These are phyloP conservation scores for Barbarea vulgaris DNA, from an alignment of 345 rosid genomes.

Conservation along the genomic window DNA sequence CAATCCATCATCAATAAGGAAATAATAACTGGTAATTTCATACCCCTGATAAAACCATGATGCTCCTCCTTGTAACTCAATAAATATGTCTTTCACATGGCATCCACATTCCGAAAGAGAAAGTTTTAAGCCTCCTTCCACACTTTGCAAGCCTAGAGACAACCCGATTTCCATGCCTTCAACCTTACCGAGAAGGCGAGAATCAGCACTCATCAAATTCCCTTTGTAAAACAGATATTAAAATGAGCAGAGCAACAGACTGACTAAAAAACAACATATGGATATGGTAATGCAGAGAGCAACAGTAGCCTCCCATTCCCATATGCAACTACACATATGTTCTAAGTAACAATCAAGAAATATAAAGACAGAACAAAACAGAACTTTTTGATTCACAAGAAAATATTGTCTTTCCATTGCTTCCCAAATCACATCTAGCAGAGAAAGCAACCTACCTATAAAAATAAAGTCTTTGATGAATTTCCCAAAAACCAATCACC, in stretches of 20 bases:
- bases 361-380: neutral
- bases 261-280: slow-evolving; percentile 9
- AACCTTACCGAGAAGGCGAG: slow-evolving; percentile 70
- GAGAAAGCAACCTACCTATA: neutral
- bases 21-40: neutral
- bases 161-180: slow-evolving; percentile 98
- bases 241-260: slow-evolving; percentile 36
- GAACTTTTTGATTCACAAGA: neutral
- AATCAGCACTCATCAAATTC: slow-evolving; percentile 55
- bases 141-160: slow-evolving; percentile 75
- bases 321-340: slow-evolving; percentile 12
- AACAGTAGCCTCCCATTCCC: slow-evolving; percentile 3
- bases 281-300: neutral
- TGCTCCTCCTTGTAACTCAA: slow-evolving; percentile 87
- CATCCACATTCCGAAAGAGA: slow-evolving; percentile 80
- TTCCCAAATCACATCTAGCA: neutral
- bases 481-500: neutral
- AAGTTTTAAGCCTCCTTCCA: slow-evolving; percentile 70
- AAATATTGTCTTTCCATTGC: slow-evolving; percentile 13
- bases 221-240: slow-evolving; percentile 45
- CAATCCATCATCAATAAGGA: neutral
- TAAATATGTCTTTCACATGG: slow-evolving; percentile 67
- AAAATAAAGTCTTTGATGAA: neutral
- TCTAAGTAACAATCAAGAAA: slow-evolving; percentile 20
- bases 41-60: slow-evolving; percentile 99